Evolutionary conservation across 108 stramenopile genomes (phyloP).

Genomic region (Fragilariopsis cylindrus): DNA sequence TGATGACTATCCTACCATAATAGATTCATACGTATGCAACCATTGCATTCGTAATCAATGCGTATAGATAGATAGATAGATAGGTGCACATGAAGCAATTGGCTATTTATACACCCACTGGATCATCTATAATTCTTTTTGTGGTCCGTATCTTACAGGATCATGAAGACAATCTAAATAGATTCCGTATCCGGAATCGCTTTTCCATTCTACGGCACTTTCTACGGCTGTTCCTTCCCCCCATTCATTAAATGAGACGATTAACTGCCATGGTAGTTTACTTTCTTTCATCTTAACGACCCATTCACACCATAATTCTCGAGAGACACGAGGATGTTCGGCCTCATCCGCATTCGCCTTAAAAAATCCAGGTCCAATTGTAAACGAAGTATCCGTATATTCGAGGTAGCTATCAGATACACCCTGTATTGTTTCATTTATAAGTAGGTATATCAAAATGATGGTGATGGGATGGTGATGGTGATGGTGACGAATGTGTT

Average conservation of each 20-base stretch:
- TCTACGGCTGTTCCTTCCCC: constrained; percentile 36
- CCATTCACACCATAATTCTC: not conserved
- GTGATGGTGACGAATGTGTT: too few species aligned
- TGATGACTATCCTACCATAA: too few species aligned
- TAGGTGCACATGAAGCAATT: too few species aligned
- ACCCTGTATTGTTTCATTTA: not conserved
- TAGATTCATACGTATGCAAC: too few species aligned
- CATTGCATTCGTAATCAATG: too few species aligned
- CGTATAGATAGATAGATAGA: too few species aligned
- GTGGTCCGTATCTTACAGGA: not conserved
- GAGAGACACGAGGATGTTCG: not conserved
- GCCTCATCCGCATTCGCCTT: constrained; percentile 18
- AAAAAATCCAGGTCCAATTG: constrained; percentile 32
- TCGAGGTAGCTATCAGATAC: constrained; percentile 1
- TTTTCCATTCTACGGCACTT: constrained; percentile 22
- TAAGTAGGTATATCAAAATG: not conserved
- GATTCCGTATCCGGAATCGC: constrained; percentile 30
- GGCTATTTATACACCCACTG: too few species aligned
- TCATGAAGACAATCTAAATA: constrained; percentile 35
- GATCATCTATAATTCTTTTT: too few species aligned
- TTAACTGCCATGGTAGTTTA: constrained; percentile 21
- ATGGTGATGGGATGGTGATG: not conserved
- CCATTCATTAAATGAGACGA: constrained; percentile 34
- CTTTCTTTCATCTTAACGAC: constrained; percentile 27
- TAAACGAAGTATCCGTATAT: constrained; percentile 15